phyloP scores from a whole-genome alignment of 1,139 yeast genomes.

The Blastobotrys raffinosifermentans region DNA sequence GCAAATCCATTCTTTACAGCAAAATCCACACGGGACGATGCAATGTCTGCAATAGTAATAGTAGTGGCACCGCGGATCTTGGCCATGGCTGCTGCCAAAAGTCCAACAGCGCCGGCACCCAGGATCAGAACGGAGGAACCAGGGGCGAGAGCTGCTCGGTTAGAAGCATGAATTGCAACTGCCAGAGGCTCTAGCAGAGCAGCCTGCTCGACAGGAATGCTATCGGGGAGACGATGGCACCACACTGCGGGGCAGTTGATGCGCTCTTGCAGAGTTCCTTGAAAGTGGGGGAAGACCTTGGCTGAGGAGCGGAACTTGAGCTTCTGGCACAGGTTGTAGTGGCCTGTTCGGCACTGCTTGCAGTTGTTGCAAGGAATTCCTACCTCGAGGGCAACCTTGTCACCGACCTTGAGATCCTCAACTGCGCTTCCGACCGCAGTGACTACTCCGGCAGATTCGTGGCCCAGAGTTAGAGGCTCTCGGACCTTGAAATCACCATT shows the following conservation, averaged over 20 bases:
- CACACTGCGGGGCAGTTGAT: slow-evolving; percentile 49
- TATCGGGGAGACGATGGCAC: slow-evolving; percentile 68
- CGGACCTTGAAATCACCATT: slow-evolving; percentile 25
- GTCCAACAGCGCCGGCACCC: slow-evolving; percentile 88
- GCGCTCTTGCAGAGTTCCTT: slow-evolving; percentile 22
- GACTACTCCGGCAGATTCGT: slow-evolving; percentile 50
- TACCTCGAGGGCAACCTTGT: slow-evolving; percentile 31
- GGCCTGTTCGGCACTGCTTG: slow-evolving; percentile 39
- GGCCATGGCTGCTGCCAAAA: slow-evolving; percentile 68
- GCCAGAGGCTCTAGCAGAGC: slow-evolving; percentile 79
- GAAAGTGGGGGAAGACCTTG: slow-evolving; percentile 22
- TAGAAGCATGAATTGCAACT: slow-evolving; percentile 76
- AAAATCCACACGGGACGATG: slow-evolving; percentile 47
- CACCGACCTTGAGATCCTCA: slow-evolving; percentile 25
- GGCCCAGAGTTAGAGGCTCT: slow-evolving; percentile 41
- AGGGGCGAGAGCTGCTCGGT: slow-evolving; percentile 51
- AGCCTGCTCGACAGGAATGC: slow-evolving; percentile 70
- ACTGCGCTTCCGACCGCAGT: slow-evolving; percentile 38
- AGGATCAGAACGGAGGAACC: slow-evolving; percentile 67
- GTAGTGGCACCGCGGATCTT: slow-evolving; percentile 66
- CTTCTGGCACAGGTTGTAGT: slow-evolving; percentile 38
- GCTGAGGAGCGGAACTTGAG: slow-evolving; percentile 24
- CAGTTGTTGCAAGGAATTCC: slow-evolving; percentile 44
- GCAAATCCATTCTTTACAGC: slow-evolving; percentile 27
- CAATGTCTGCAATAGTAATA: slow-evolving; percentile 54